phyloP scores from a whole-genome alignment of 1,284 basidiomycete genomes.

The Coniferiporia sulphurascens region DNA sequence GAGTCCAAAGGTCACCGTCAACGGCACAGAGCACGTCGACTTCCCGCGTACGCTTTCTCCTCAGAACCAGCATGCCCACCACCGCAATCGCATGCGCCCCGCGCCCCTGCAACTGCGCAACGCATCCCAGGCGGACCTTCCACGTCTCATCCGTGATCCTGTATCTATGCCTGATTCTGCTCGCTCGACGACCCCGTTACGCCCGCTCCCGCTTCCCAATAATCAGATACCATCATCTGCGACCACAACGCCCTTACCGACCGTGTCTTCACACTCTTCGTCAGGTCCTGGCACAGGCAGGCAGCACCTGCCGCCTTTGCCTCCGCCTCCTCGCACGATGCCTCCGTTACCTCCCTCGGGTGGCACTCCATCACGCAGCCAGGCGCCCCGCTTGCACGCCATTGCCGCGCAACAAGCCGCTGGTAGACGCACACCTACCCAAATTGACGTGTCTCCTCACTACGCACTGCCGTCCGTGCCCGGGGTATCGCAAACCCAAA shows the following conservation, averaged over 20 bases:
- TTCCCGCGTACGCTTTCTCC: conserved; percentile 6
- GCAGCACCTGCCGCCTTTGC: conserved; percentile 55
- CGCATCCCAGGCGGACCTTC: conserved; percentile 49
- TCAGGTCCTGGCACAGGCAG: conserved; percentile 30
- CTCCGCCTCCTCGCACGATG: conserved; percentile 58
- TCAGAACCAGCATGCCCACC: conserved; percentile 29
- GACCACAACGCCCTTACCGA: conserved; percentile 21
- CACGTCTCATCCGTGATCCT: conserved; percentile 59
- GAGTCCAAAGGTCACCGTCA: conserved; percentile 21
- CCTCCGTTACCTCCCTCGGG: conserved; percentile 50
- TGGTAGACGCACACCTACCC: conserved; percentile 55
- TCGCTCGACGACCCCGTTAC: conserved; percentile 32
- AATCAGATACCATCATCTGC: conserved; percentile 17
- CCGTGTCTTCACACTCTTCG: conserved; percentile 29
- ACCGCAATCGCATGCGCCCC: conserved; percentile 50
- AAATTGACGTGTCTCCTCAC: conserved; percentile 37
- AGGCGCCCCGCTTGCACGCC: conserved; percentile 19
- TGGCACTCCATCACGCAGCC: conserved; percentile 23
- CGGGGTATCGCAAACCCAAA: conserved; percentile 32
- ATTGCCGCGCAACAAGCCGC: conserved; percentile 23
- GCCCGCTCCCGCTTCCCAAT: conserved; percentile 37
- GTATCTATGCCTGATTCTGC: conserved; percentile 49
- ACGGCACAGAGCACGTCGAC: conserved; percentile 17
- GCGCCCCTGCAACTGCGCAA: conserved; percentile 61
- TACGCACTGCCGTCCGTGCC: conserved; percentile 52